These are phyloP conservation scores for Pleurotus giganteus DNA, from an alignment of 768 basidiomycete species.

Conservation along the genomic window DNA sequence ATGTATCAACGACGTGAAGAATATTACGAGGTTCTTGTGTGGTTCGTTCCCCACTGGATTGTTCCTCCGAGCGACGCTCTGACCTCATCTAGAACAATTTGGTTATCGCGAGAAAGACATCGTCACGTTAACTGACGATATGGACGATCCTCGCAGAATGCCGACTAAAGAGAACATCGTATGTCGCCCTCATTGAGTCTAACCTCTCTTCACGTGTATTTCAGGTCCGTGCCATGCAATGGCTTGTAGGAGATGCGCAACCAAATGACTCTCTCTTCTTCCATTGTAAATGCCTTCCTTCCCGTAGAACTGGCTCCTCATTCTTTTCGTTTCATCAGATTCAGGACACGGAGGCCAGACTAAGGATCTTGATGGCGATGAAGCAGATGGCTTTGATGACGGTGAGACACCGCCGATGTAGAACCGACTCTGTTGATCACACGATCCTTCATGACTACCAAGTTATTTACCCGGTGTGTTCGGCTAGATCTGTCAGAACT, in stretches of 20 bases:
- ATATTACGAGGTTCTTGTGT: conserved; percentile 72
- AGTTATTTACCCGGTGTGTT: conserved; percentile 76
- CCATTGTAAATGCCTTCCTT: conserved; percentile 53
- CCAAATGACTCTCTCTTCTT: conserved; percentile 89
- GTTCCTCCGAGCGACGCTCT: neutral
- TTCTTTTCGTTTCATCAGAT: conserved; percentile 38
- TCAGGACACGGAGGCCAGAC: conserved; percentile 96
- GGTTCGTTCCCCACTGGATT: no score
- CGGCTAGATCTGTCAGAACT: neutral
- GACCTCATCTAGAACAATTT: conserved; percentile 43
- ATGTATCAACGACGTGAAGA: conserved; percentile 90
- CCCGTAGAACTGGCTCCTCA: neutral
- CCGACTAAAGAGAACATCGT: conserved; percentile 87
- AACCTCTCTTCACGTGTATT: neutral
- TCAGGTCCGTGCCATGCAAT: conserved; percentile 79
- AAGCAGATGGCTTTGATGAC: conserved; percentile 84
- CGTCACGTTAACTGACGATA: conserved; percentile 81
- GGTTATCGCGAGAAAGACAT: conserved; percentile 81
- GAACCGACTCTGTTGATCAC: no score
- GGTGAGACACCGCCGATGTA: conserved; percentile 32
- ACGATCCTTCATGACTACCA: no score
- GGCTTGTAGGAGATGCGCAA: conserved; percentile 81
- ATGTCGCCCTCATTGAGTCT: conserved; percentile 14
- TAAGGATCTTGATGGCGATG: conserved; percentile 79
- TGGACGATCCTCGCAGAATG: conserved; percentile 51